Conservation (phyloP, 2,329 filamentous ascomycete species). For the Xylariaceae sp. region DNA sequence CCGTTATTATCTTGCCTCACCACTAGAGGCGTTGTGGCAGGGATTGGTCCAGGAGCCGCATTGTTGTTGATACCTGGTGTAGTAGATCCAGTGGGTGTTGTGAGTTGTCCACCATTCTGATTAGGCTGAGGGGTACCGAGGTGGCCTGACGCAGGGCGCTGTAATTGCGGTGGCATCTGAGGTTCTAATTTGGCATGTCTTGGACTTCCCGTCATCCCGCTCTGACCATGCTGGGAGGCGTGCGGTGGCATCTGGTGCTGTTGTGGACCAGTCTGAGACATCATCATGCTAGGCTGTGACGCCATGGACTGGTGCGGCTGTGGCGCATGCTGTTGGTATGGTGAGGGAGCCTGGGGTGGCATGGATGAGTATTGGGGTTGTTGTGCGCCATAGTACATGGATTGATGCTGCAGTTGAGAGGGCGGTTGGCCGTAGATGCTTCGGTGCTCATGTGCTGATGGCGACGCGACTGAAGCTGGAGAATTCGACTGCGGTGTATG, state of each 20-base stretch:
- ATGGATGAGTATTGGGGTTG: slow-evolving; percentile 64
- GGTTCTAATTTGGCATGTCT: slow-evolving; percentile 60
- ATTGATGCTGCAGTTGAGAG: slow-evolving; percentile 72
- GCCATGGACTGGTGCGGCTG: slow-evolving; percentile 57
- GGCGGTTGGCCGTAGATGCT: slow-evolving; percentile 78
- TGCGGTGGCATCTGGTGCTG: slow-evolving; percentile 58
- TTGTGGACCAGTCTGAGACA: slow-evolving; percentile 54
- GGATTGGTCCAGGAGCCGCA: slow-evolving; percentile 91
- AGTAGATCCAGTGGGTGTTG: slow-evolving; percentile 42
- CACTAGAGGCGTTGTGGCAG: slow-evolving; percentile 90
- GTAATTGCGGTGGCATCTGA: slow-evolving; percentile 58
- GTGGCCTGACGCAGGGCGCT: slow-evolving; percentile 51
- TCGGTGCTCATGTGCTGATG: slow-evolving; percentile 82
- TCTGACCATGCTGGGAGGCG: slow-evolving; percentile 51
- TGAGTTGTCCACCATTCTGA: slow-evolving; percentile 41
- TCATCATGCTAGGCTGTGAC: slow-evolving; percentile 63
- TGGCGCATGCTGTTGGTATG: slow-evolving; percentile 57
- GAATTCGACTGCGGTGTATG: slow-evolving; percentile 95
- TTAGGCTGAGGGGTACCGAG: slow-evolving; percentile 43
- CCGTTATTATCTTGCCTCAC: slow-evolving; percentile 94
- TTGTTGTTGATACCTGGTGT: slow-evolving; percentile 71
- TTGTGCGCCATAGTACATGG: slow-evolving; percentile 69
- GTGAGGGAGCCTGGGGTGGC: slow-evolving; percentile 58
- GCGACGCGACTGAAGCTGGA: slow-evolving; percentile 86
- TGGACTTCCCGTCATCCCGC: slow-evolving; percentile 58